Base-by-base conservation (phyloP, 768 basidiomycete species). In the Daedaleopsis sinensis region DNA sequence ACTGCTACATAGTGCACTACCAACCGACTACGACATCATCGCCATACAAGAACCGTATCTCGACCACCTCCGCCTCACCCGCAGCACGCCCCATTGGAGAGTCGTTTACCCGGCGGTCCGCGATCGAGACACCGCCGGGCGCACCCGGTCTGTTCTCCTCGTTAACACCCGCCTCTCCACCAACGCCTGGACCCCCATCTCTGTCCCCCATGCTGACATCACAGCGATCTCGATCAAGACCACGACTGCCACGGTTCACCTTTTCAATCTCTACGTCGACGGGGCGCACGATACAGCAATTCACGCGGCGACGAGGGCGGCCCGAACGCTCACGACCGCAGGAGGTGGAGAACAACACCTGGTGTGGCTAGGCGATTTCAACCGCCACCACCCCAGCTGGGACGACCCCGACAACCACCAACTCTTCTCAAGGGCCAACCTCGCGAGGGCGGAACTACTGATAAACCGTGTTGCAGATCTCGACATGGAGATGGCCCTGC, bases 211-310 rank as follows among this genome's bases (percentile, higher is more conserved):
- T 38, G 16, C 67, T 59, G 62, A 79, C 67, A 61, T 78, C 21
- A 71, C 70, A 0, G 75, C 66, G 1, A 58, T 77, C 16, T 57
- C 68, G 9, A n/a, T 77, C 6, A 27, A 11, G 2, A 69, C 66
- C 5, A 21, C 12, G 10, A 44, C 52, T 2, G 67, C 68, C 0
- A 56, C n/a, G 3, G 4, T 78, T 35, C 24, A 60, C 11, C 68
- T 80, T 0, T 67, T 78, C 70, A 80, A 79, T 65, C 63, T 79
- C 5, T 81, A 81, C 67, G 76, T 75, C 37, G 70, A 77, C 66
- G 64, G 73, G 15, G 61, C 60, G 1, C 47, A 75, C 56, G 46
- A 70, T 21, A 24, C 68, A 13, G 67, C 65, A 0, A 51, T 75
- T 0, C 35, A 32, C 12, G 59, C 55, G 0, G 59, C 72, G 5